Percentiles rank a stretch among this genome's conserved stretches.
Evolutionary conservation across 495 filamentous ascomycete genomes (phyloP).

Genomic region (Astrothelium subdiscretum): DNA sequence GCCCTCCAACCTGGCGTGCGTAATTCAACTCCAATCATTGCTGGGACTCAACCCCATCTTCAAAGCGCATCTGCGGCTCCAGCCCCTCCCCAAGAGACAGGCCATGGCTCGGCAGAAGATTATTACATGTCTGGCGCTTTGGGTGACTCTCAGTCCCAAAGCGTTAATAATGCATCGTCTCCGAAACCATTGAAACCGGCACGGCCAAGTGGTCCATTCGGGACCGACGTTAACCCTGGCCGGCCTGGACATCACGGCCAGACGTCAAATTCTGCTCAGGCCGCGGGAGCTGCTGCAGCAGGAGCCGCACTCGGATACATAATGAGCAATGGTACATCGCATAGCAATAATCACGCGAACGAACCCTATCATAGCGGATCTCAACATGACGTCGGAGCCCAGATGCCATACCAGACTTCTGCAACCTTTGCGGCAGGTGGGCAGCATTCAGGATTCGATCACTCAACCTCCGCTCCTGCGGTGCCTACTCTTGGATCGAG

Average conservation of each 20-base stretch:
- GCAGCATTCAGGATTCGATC: not conserved
- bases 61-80: constrained; percentile 19
- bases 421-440: not conserved
- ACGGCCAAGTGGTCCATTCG: not conserved
- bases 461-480: constrained; percentile 6
- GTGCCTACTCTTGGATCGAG: constrained; percentile 4
- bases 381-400: not conserved
- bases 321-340: constrained; percentile 2
- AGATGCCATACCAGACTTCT: not conserved
- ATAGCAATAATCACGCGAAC: not conserved
- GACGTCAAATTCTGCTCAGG: constrained; percentile 10
- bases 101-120: constrained; percentile 29
- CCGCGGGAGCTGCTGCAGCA: constrained; percentile 9
- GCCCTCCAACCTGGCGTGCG: constrained; percentile 49
- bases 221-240: not conserved
- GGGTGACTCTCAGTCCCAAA: not conserved
- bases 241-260: constrained; percentile 12
- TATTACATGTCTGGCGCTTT: constrained; percentile 18
- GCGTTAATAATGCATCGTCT: not conserved
- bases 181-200: not conserved
- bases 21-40: constrained; percentile 41
- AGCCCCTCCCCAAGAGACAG: constrained; percentile 28
- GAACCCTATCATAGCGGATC: not conserved
- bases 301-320: constrained; percentile 23
- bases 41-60: constrained; percentile 31